These are phyloP conservation scores for Colletotrichum aenigma DNA, from an alignment of 2,329 filamentous ascomycete genomes.

Conservation along the genomic window DNA sequence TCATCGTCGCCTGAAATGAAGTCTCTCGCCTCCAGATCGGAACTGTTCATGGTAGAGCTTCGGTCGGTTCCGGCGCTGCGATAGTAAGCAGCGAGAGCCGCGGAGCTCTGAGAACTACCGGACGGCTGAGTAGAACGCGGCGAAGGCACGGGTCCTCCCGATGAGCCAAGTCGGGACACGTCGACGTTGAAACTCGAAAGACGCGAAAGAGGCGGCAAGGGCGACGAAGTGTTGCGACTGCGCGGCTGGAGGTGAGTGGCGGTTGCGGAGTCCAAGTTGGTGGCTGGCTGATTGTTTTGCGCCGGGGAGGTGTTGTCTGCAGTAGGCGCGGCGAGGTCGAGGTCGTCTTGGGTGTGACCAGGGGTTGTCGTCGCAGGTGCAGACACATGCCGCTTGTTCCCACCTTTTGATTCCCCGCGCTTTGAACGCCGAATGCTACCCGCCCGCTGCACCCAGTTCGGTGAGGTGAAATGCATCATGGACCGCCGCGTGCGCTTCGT, in stretches of 20 bases:
- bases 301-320: slow-evolving; percentile 23
- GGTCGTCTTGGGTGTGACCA: slow-evolving; percentile 29
- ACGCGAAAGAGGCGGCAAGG: slow-evolving; percentile 57
- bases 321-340: slow-evolving; percentile 17
- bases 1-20: slow-evolving; percentile 75
- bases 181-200: slow-evolving; percentile 62
- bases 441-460: slow-evolving; percentile 61
- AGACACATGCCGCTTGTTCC: slow-evolving; percentile 57
- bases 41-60: slow-evolving; percentile 70
- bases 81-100: slow-evolving; percentile 44
- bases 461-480: slow-evolving; percentile 62
- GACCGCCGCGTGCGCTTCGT: slow-evolving; percentile 55
- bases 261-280: slow-evolving; percentile 27
- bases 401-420: slow-evolving; percentile 46
- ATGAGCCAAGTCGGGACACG: slow-evolving; percentile 49
- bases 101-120: slow-evolving; percentile 44
- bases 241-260: slow-evolving; percentile 34
- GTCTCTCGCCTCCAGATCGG: slow-evolving; percentile 69
- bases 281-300: slow-evolving; percentile 30
- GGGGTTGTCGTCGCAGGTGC: slow-evolving; percentile 47
- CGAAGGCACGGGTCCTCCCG: slow-evolving; percentile 40
- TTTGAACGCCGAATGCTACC: slow-evolving; percentile 63
- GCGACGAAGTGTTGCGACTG: slow-evolving; percentile 57
- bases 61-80: slow-evolving; percentile 49
- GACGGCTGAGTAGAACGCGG: slow-evolving; percentile 46